Conservation (phyloP, 176 grass and related monocot species). For the Triticum timopheevii region DNA sequence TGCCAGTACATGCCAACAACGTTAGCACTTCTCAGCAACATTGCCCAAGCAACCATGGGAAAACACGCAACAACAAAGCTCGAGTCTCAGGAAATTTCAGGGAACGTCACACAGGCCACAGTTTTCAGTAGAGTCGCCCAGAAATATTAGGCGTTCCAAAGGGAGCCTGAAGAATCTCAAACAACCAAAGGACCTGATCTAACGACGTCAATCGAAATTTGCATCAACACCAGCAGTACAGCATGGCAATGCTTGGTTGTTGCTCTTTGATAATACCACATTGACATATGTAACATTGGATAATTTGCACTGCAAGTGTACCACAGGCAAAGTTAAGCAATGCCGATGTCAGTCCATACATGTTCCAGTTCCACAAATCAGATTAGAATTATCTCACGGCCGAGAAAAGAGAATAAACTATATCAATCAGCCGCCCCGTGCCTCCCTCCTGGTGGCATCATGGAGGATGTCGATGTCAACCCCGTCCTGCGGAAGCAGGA, state of each 20-base stretch:
- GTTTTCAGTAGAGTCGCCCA: neutral
- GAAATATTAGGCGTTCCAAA: neutral
- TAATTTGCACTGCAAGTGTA: slow-evolving; percentile 28
- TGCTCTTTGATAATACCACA: neutral
- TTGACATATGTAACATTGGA: neutral
- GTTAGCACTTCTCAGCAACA: neutral
- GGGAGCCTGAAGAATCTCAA: neutral
- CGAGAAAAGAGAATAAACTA: neutral
- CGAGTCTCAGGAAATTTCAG: neutral
- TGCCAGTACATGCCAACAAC: neutral
- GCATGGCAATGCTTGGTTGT: neutral
- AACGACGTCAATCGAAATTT: neutral
- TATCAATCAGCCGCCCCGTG: slow-evolving; percentile 76
- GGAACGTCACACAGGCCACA: neutral
- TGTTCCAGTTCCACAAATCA: slow-evolving; percentile 11
- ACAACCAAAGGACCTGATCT: slow-evolving; percentile 10
- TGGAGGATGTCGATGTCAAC: slow-evolving; percentile 97
- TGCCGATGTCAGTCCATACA: slow-evolving; percentile 19
- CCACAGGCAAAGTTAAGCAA: neutral
- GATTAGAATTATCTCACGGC: neutral
- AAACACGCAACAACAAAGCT: neutral
- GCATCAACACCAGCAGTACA: neutral
- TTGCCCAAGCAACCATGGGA: neutral
- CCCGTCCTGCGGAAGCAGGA: slow-evolving; percentile 83
- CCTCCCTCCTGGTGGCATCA: slow-evolving; percentile 95